Evolutionary conservation across 2,329 filamentous ascomycete genomes (phyloP).

Genomic region (Sarocladium brachiariae): DNA sequence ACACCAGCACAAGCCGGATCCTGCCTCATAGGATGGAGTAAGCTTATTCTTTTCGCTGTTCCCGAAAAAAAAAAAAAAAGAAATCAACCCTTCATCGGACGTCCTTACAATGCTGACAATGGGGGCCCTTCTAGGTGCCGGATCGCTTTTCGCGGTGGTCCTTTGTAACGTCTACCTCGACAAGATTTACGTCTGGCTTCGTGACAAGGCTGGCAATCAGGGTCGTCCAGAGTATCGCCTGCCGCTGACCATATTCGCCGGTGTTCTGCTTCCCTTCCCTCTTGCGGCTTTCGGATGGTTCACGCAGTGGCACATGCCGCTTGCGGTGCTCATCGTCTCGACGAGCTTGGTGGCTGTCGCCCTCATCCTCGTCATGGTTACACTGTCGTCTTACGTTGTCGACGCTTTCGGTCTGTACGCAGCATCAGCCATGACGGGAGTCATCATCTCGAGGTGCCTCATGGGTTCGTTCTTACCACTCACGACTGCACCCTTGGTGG

Average conservation of each 20-base stretch:
- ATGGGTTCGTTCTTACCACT: slow-evolving; percentile 52
- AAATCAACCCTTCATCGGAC: too few species aligned
- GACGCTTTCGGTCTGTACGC: slow-evolving; percentile 50
- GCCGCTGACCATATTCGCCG: slow-evolving; percentile 42
- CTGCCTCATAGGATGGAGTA: slow-evolving; percentile 35
- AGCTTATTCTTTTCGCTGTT: too few species aligned
- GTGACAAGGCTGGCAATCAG: slow-evolving; percentile 23
- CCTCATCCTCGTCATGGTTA: slow-evolving; percentile 39
- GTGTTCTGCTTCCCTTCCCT: slow-evolving; percentile 36
- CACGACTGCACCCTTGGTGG: slow-evolving; percentile 38
- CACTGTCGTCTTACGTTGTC: slow-evolving; percentile 48
- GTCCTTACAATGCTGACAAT: slow-evolving; percentile 3
- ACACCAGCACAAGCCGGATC: slow-evolving; percentile 45
- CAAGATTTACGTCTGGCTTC: slow-evolving; percentile 43
- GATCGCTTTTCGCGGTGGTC: slow-evolving; percentile 39
- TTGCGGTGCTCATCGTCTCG: slow-evolving; percentile 34
- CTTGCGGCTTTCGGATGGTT: slow-evolving; percentile 45
- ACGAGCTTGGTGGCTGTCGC: slow-evolving; percentile 39
- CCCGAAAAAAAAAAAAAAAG: too few species aligned
- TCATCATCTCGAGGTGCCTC: slow-evolving; percentile 49
- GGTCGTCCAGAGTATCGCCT: slow-evolving; percentile 48
- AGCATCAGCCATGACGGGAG: slow-evolving; percentile 49
- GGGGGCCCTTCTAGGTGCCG: slow-evolving; percentile 38
- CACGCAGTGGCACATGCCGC: slow-evolving; percentile 34
- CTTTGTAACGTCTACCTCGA: slow-evolving; percentile 46